phyloP scores from a whole-genome alignment of 345 rosid species.

The Balakata baccata region DNA sequence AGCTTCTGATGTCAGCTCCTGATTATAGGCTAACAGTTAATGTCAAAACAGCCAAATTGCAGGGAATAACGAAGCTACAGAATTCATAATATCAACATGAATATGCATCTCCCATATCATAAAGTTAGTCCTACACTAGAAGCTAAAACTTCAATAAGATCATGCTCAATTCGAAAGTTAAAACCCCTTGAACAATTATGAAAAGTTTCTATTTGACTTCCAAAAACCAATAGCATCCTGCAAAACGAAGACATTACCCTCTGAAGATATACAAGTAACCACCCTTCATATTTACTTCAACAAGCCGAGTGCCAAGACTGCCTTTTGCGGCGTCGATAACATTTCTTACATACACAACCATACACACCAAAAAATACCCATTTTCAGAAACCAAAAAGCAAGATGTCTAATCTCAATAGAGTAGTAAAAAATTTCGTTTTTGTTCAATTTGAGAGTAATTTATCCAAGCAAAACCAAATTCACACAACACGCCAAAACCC shows the following conservation, averaged over 20 bases:
- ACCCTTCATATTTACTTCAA: background rate
- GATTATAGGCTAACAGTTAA: constrained; percentile 30
- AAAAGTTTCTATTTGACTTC: background rate
- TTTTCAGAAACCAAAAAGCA: too few relatives aligned
- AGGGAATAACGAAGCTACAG: background rate
- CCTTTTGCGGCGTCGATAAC: background rate
- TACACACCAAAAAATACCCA: background rate
- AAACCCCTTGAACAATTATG: background rate
- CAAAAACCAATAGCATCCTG: too few relatives aligned
- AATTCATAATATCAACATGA: background rate
- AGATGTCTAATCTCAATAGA: background rate
- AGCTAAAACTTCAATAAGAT: background rate
- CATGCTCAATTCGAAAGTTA: background rate
- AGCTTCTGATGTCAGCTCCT: constrained; percentile 54
- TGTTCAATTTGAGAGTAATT: background rate
- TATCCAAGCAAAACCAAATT: background rate
- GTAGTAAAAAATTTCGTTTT: background rate
- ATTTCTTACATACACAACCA: background rate
- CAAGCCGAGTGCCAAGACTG: too few relatives aligned
- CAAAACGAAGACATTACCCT: background rate
- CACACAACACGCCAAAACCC: constrained; percentile 1
- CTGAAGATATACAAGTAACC: background rate
- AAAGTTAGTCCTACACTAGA: too few relatives aligned
- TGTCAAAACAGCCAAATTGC: background rate
- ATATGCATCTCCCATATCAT: background rate